These are phyloP conservation scores for Cytospora chrysosperma DNA, from an alignment of 2,329 filamentous ascomycete species.

Conservation along the genomic window DNA sequence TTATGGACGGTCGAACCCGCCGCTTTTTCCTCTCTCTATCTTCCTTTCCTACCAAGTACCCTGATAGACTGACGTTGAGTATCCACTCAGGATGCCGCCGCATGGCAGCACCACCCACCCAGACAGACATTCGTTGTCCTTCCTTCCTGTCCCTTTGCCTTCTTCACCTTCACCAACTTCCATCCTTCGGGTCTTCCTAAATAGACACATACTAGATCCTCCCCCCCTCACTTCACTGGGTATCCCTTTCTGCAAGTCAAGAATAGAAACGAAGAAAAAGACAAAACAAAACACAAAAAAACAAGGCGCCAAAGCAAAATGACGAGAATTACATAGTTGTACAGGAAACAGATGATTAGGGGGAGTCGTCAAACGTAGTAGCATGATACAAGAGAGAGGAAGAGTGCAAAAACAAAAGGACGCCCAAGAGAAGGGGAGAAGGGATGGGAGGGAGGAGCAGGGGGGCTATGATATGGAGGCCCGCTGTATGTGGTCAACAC, in stretches of 20 bases:
- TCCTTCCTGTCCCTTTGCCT: not conserved
- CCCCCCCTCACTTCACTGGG: conserved; percentile 19
- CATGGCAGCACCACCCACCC: not conserved
- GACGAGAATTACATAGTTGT: conserved; percentile 23
- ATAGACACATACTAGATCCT: not conserved
- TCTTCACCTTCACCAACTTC: not conserved
- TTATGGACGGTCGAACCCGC: not conserved
- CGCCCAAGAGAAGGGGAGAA: no score
- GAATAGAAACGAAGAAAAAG: no score
- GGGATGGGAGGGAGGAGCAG: not conserved
- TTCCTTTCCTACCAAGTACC: not conserved
- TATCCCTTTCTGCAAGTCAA: conserved; percentile 23
- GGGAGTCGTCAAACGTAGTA: conserved; percentile 21
- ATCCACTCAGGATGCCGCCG: not conserved
- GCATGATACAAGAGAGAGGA: conserved; percentile 18
- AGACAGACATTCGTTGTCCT: not conserved
- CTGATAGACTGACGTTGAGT: not conserved
- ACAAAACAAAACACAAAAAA: no score
- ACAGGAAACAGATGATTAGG: conserved; percentile 17
- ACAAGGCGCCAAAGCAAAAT: conserved; percentile 18
- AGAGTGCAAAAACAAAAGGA: conserved; percentile 10
- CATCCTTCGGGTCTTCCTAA: not conserved
- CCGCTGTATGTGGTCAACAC: not conserved
- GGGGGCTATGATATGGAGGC: not conserved
- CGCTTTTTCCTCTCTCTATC: not conserved